A percentile compares a stretch with the other conserved stretches of the same genome.
Conservation (phyloP, 805 yeast species). For the Yarrowia porcina region DNA sequence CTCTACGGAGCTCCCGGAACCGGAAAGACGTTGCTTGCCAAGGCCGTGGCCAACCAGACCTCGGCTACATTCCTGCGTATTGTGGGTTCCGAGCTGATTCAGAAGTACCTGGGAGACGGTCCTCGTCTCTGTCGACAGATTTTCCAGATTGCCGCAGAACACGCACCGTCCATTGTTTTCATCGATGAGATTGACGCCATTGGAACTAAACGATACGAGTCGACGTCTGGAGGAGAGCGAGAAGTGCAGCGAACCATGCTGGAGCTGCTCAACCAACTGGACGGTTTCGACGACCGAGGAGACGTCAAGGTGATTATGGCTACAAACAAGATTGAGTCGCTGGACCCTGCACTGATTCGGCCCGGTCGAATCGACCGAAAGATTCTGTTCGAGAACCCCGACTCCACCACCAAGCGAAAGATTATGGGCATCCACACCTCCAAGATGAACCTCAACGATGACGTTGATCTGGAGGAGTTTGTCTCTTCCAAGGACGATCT, state of each 20-base stretch:
- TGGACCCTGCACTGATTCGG: slow-evolving; percentile 93
- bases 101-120: slow-evolving; percentile 96
- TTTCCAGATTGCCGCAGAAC: slow-evolving; percentile 93
- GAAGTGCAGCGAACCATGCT: slow-evolving; percentile 98
- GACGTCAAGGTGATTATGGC: slow-evolving; percentile 98
- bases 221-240: slow-evolving; percentile 88
- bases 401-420: slow-evolving; percentile 86
- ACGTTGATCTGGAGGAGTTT: slow-evolving; percentile 83
- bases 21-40: slow-evolving; percentile 91
- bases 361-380: slow-evolving; percentile 98
- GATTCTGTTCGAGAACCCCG: slow-evolving; percentile 94
- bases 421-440: slow-evolving; percentile 88
- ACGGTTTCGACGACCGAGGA: slow-evolving; percentile 96
- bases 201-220: slow-evolving; percentile 96
- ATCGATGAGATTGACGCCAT: slow-evolving; percentile 99
- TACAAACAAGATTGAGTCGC: slow-evolving; percentile 86
- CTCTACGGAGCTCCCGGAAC: slow-evolving; percentile 98
- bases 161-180: slow-evolving; percentile 97
- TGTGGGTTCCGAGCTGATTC: slow-evolving; percentile 95
- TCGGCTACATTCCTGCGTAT: slow-evolving; percentile 93
- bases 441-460: slow-evolving; percentile 85
- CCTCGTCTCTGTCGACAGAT: slow-evolving; percentile 92
- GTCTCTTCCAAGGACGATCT: slow-evolving; percentile 89
- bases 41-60: slow-evolving; percentile 98
- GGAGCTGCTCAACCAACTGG: slow-evolving; percentile 90